phyloP scores from a whole-genome alignment of 208 protist genomes.

The Angomonas deanei region DNA sequence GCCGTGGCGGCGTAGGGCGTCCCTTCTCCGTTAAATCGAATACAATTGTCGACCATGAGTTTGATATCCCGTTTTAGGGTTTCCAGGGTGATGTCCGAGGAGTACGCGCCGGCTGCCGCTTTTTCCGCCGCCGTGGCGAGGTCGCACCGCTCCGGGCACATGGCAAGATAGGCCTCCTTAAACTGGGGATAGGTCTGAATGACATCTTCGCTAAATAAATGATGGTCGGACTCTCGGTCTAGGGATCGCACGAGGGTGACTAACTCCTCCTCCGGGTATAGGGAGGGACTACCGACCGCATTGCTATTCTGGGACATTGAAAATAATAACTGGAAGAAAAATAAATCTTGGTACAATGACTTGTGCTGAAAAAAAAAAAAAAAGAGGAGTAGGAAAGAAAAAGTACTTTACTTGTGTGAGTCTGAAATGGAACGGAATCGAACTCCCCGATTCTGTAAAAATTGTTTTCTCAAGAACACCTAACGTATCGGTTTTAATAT shows the following conservation, averaged over 20 bases:
- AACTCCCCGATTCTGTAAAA: too few relatives aligned
- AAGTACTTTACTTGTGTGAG: neutral
- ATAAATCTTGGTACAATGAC: neutral
- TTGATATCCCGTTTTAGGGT: slow-evolving; percentile 54
- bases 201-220: slow-evolving; percentile 77
- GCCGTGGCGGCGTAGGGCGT: slow-evolving; percentile 47
- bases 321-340: neutral
- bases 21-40: slow-evolving; percentile 67
- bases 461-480: too few relatives aligned
- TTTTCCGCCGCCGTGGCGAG: slow-evolving; percentile 59
- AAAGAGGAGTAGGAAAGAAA: neutral
- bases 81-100: slow-evolving; percentile 41
- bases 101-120: slow-evolving; percentile 57
- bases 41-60: slow-evolving; percentile 84
- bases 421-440: too few relatives aligned
- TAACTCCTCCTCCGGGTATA: slow-evolving; percentile 59
- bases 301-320: too few relatives aligned
- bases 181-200: slow-evolving; percentile 70
- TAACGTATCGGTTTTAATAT: neutral
- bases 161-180: slow-evolving; percentile 55
- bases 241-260: slow-evolving; percentile 60
- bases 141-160: slow-evolving; percentile 74
- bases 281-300: neutral
- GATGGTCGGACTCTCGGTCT: slow-evolving; percentile 62
- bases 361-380: neutral